Base-by-base conservation (phyloP, 2,329 filamentous ascomycete genomes). In the Colletotrichum caudatum region DNA sequence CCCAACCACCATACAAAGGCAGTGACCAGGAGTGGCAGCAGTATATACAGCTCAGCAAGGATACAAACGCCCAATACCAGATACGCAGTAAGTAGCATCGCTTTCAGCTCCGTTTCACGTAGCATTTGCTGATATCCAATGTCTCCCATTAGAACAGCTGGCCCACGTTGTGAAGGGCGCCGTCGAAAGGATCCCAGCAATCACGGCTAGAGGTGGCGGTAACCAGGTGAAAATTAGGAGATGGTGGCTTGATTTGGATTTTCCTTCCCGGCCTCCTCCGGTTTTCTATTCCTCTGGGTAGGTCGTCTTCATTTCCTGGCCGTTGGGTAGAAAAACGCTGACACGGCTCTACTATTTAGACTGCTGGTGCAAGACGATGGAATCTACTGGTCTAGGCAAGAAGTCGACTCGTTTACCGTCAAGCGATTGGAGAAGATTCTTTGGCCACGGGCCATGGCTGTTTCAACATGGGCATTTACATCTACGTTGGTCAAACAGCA, bases 21-120 rank as follows among this genome's bases (percentile, higher is more conserved):
- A 82, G 81, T 35, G 89, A 91, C 74, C 90, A 90, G 3, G 91
- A 93, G 78, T 92, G 89, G 89, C 81, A 84, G 73, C 82, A 84
- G 60, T 93, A 91, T 74, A 76, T 90, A 20, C 86, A 85, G 66
- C 81, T 92, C n/a, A 88, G 85, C 72, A 85, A 85, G 73, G 85
- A 92, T 72, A 78, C 77, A 18, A 78, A 85, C 54, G 80, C 86
- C 12, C 80, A 87, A 33, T 76, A 84, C 23, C 77, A 81, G 29
- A 84, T 91, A 29, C 62, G 73, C 50, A 33, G 73, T 73, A 63
- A 39, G 71, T 14, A 51, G 20, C 12, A 26, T 18, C 54, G 33
- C 18, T 29, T 26, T 18, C 14, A 14, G 44, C 20, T 23, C 4
- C 16, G 6, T 26, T 64, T 9, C 12, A 18, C 26, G 11, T 23